phyloP scores from a whole-genome alignment of 768 basidiomycete genomes.

The Filobasidium wieringae region DNA sequence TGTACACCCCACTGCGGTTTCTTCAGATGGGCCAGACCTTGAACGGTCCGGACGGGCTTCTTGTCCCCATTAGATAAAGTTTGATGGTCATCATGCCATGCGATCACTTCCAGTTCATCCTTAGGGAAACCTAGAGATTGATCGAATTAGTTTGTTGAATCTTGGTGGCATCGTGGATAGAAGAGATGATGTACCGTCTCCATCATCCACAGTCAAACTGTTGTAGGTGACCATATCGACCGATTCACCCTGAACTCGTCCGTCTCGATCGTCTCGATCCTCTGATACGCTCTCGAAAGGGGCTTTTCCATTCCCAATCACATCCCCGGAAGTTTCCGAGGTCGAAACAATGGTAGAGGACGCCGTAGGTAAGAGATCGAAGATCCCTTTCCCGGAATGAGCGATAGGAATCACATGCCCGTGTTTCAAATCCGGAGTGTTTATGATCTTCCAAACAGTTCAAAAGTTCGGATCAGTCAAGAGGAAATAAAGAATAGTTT shows the following conservation, averaged over 20 bases:
- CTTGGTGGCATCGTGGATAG: background rate
- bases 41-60: conserved; percentile 21
- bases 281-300: background rate
- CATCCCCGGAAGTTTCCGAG: background rate
- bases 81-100: conserved; percentile 17
- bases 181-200: background rate
- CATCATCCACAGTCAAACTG: conserved; percentile 31
- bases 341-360: background rate
- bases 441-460: conserved; percentile 25
- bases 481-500: background rate
- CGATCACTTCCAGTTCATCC: conserved; percentile 29
- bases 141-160: too few species aligned
- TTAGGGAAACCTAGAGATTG: conserved; percentile 31
- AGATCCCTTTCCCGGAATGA: conserved; percentile 1
- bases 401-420: conserved; percentile 35
- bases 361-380: background rate
- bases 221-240: conserved; percentile 38
- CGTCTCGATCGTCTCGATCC: background rate
- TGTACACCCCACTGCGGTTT: conserved; percentile 36
- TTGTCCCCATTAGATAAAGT: background rate
- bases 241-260: background rate
- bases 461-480: background rate
- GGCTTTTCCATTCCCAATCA: background rate
- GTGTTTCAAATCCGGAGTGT: conserved; percentile 33
- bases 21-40: conserved; percentile 26